A percentile compares a stretch with the other conserved stretches of the same genome.
Conservation (phyloP, 2,329 filamentous ascomycete genomes). For the Diaporthe ampelina region DNA sequence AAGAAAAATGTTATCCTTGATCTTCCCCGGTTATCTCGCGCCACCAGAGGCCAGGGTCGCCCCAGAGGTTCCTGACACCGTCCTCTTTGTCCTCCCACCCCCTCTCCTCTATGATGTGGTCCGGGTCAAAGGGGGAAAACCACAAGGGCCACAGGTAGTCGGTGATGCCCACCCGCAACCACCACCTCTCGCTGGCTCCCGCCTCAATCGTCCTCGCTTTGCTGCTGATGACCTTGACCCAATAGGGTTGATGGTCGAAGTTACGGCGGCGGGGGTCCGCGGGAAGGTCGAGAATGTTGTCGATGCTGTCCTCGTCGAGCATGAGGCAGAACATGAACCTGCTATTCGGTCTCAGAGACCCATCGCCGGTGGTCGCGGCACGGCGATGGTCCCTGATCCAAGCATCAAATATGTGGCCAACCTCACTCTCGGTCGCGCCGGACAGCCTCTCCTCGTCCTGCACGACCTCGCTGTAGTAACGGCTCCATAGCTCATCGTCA, state of each 20-base stretch:
- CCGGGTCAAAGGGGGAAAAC: background rate
- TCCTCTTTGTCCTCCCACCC: constrained; percentile 1
- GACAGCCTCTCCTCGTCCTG: background rate
- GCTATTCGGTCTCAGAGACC: background rate
- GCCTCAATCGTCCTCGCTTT: background rate
- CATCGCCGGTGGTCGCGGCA: background rate
- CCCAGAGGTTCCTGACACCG: background rate
- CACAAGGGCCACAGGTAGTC: background rate
- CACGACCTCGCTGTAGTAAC: background rate
- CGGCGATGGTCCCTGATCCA: background rate
- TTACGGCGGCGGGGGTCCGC: background rate
- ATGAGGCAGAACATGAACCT: background rate
- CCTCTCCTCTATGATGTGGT: background rate
- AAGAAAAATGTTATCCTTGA: background rate
- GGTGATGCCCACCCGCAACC: background rate
- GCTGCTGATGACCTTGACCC: background rate
- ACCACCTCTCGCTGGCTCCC: background rate
- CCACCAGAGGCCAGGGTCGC: background rate
- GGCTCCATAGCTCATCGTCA: background rate
- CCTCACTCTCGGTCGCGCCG: background rate
- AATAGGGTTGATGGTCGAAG: background rate
- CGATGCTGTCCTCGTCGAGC: background rate
- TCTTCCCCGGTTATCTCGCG: background rate
- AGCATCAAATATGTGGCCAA: background rate
- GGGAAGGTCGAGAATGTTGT: background rate